Evolutionary conservation across 257 asterid species (phyloP), one percentile per base, ranked within the genome.

Genomic region (Marsdenia floribunda): DNA sequence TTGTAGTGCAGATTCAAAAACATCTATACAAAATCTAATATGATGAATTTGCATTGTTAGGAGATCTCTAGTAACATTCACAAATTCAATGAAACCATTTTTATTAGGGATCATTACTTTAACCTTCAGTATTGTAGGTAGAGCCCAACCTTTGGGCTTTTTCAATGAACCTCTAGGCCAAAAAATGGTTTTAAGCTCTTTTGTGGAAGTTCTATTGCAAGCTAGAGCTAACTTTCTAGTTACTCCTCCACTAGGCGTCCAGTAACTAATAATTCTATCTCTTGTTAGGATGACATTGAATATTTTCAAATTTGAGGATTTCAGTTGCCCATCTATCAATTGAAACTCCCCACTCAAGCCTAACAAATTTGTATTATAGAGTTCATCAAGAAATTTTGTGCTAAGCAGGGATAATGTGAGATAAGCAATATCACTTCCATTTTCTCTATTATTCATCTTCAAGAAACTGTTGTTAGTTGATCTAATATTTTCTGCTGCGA

Each of bases 331-430:
- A 12, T 81, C 47, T 21, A 73, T 55, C 40, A 89, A 29, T 6
- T 81, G 50, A 57, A 89, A 85, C 9, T 82, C 84, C 55, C 96
- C 95, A 68, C 82, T 75, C 79, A 89, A 63, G 50, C 91, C 95
- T 75, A 46, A 66, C 52, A 87, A 85, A 67, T 68, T 83, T 50
- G 76, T 72, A 8, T 55, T 81, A 4, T 76, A 81, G 29, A 90
- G 72, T 73, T 83, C 78, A 0, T 42, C 35, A 10, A 83, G 73
- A 77, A 90, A 84, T 63, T 71, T 67, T n/a, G 88, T 84, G 24
- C 96, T 95, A 72, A 79, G 67, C 24, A 77, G 37, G 5, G 93
- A 88, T 46, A 84, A 69, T 61, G 70, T 79, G 46, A 82, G 53
- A n/a, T 64, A 77, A 42, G 71, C 55, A 37, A 40, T 44, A 1